These are phyloP conservation scores for Phaeotremella fagi DNA, from an alignment of 768 basidiomycete genomes.

Conservation along the genomic window DNA sequence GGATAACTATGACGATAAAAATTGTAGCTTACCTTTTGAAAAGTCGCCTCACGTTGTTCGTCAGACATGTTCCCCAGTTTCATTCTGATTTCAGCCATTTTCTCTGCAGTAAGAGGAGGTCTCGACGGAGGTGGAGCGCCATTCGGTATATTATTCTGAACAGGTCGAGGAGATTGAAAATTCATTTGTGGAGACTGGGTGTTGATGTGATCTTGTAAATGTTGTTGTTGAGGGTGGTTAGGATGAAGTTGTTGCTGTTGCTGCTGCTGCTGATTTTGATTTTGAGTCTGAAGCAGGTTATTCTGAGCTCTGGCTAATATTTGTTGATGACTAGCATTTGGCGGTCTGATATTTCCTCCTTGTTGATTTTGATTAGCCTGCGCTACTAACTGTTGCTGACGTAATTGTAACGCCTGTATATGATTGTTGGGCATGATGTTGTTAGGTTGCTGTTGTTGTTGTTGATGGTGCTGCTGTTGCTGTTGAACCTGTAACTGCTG, in stretches of 20 bases:
- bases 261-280: neutral
- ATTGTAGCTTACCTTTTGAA: constrained; percentile 14
- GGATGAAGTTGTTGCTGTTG: neutral
- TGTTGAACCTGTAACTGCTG: neutral
- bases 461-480: constrained; percentile 4
- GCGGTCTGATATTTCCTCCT: neutral
- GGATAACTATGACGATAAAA: neutral
- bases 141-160: constrained; percentile 3
- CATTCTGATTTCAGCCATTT: constrained; percentile 5
- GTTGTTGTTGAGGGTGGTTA: neutral
- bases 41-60: constrained; percentile 13
- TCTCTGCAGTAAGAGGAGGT: constrained; percentile 16
- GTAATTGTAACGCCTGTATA: neutral
- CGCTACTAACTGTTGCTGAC: constrained; percentile 10
- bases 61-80: constrained; percentile 21
- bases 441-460: neutral
- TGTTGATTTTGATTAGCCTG: constrained; percentile 23
- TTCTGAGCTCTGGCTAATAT: neutral
- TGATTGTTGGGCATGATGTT: neutral
- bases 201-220: neutral
- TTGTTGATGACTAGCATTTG: constrained; percentile 5
- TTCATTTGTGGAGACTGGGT: neutral
- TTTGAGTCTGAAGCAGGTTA: too few relatives aligned
- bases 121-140: constrained; percentile 5
- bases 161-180: constrained; percentile 13